phyloP scores from a whole-genome alignment of 768 basidiomycete genomes.

The Lentinula sp. region DNA sequence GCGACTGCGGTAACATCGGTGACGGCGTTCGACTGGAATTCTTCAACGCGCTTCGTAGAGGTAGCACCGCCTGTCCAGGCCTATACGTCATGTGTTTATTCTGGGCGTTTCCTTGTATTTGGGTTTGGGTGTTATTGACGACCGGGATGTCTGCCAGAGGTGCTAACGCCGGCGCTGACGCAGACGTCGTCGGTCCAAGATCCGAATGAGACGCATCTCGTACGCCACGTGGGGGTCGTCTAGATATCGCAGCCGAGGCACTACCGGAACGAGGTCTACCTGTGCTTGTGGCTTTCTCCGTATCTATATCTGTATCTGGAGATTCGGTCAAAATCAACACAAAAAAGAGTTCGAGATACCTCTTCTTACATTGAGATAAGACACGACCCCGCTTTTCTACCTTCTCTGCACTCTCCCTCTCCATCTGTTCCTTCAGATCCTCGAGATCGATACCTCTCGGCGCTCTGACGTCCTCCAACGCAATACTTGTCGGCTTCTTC shows the following conservation, averaged over 20 bases:
- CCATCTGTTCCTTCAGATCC: slow-evolving; percentile 19
- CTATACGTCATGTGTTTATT: not conserved
- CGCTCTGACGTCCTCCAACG: slow-evolving; percentile 39
- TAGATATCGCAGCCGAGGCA: not conserved
- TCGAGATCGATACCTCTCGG: slow-evolving; percentile 34
- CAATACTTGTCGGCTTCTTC: slow-evolving; percentile 14
- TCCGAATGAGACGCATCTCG: not conserved
- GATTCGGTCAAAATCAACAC: not conserved
- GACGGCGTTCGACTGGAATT: slow-evolving; percentile 46
- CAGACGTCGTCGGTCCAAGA: not conserved
- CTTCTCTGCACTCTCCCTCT: not conserved
- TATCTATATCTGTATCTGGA: not conserved
- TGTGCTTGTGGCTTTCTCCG: not conserved
- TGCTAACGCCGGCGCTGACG: not conserved
- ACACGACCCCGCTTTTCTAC: not conserved
- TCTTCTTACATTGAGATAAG: not conserved
- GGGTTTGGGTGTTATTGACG: not conserved
- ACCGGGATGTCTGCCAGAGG: not conserved
- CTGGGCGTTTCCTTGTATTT: no score
- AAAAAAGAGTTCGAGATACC: not conserved
- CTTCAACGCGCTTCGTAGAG: slow-evolving; percentile 60
- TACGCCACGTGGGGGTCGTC: no score
- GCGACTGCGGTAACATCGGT: slow-evolving; percentile 19
- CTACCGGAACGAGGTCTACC: not conserved
- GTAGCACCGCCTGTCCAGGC: slow-evolving; percentile 33